Conservation (phyloP, 73 alveolate genomes). For the Diophrys appendiculata region DNA sequence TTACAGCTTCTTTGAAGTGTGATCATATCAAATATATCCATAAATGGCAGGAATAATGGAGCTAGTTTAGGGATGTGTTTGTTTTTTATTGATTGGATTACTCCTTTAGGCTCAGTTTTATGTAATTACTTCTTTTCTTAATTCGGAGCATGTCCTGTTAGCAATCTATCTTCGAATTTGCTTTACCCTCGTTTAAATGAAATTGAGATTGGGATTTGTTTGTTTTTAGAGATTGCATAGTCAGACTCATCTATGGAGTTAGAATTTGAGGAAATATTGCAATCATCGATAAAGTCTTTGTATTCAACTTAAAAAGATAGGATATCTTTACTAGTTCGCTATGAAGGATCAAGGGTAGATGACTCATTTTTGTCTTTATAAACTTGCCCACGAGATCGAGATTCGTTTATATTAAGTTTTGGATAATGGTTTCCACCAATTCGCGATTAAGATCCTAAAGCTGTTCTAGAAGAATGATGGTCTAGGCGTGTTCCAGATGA, state of each 20-base stretch:
- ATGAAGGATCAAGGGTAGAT: neutral
- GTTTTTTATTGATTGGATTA: neutral
- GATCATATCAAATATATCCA: neutral
- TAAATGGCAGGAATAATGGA: neutral
- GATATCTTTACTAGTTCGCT: neutral
- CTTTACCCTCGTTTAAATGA: neutral
- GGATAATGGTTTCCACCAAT: too few relatives aligned
- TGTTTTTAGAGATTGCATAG: neutral
- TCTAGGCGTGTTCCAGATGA: too few relatives aligned
- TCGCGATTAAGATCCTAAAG: too few relatives aligned
- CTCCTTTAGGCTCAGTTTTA: neutral
- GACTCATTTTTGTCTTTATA: neutral
- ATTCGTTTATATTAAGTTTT: too few relatives aligned
- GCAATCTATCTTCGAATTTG: neutral
- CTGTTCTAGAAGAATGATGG: too few relatives aligned
- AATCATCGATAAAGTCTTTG: neutral
- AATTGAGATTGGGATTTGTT: neutral
- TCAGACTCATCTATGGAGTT: neutral
- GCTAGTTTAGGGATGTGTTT: neutral
- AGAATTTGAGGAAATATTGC: neutral
- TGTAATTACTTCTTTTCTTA: neutral
- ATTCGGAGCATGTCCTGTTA: neutral
- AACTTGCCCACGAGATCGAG: too few relatives aligned
- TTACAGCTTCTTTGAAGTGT: neutral
- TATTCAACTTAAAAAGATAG: neutral